These are phyloP conservation scores for Clausena lansium DNA, from an alignment of 345 rosid species.

Conservation along the genomic window DNA sequence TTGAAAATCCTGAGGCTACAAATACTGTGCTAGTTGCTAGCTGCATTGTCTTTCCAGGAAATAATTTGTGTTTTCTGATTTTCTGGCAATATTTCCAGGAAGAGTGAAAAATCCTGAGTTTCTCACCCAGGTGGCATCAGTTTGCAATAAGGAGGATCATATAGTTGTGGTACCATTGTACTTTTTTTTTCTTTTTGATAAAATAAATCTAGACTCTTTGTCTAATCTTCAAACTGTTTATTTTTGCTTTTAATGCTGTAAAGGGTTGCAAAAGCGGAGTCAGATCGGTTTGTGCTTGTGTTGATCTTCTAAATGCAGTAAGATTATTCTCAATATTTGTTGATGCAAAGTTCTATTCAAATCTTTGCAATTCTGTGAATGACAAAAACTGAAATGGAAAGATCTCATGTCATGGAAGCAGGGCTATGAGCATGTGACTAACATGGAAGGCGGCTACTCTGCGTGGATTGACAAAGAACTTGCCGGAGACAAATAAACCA, in stretches of 20 bases:
- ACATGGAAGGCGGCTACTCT: slow-evolving; percentile 55
- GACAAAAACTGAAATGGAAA: neutral
- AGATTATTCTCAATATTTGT: slow-evolving; percentile 21
- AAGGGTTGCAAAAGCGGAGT: slow-evolving; percentile 40
- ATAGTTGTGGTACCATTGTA: slow-evolving; percentile 40
- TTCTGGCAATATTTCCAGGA: slow-evolving; percentile 20
- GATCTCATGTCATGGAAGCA: slow-evolving; percentile 12
- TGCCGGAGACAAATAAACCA: slow-evolving; percentile 30
- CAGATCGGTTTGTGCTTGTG: slow-evolving; percentile 34
- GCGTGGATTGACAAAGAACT: slow-evolving; percentile 48
- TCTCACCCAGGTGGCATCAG: slow-evolving; percentile 31
- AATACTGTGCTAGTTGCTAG: neutral
- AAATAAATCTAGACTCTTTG: neutral
- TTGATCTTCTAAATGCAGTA: slow-evolving; percentile 42
- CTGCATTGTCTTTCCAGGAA: neutral
- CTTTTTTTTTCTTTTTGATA: too few relatives aligned
- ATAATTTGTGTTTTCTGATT: too few relatives aligned
- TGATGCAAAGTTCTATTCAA: neutral
- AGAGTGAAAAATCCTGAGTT: slow-evolving; percentile 47
- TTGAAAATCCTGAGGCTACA: neutral
- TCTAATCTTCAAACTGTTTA: neutral
- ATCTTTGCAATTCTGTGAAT: neutral
- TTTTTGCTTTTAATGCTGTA: neutral
- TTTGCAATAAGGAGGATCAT: slow-evolving; percentile 42
- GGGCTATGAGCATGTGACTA: slow-evolving; percentile 43